Base-by-base conservation (phyloP, 2,329 filamentous ascomycete species). In the Colletotrichum gigasporum region DNA sequence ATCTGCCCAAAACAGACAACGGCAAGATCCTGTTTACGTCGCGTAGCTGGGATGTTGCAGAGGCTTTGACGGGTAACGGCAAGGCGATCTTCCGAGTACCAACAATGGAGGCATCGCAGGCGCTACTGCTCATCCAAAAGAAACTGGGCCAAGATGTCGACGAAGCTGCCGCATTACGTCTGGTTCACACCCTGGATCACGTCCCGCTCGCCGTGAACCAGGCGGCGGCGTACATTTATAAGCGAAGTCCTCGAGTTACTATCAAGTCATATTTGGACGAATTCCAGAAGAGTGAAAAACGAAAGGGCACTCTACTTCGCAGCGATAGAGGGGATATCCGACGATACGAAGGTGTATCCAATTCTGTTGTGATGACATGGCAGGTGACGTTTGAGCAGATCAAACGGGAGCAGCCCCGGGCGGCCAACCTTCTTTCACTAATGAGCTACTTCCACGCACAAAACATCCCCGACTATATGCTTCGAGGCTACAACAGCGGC, bases 161-260 rank as follows among this genome's bases (percentile, higher is more conserved):
- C 0, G 7, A 48, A 34, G 22, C 2, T 5, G 34, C 2, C 34
- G 50, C 50, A 3, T 28, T 41, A 55, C 0, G 54, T 67, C 10
- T 34, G 69, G 0, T 26, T 62, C 3, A 30, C 41, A 2, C 69
- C 75, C 63, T 79, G 0, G 75, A 76, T 3, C 62, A 71, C 18
- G 65, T 79, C 0, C 76, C 77, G 0, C 70, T 79, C 1, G 77
- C 77, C 0, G 39, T 79, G 0, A 73, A 66, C 2, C 76, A 79
- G 44, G 77, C 75, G 7, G 70, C 75, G 0, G 73, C 75, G 0
- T 79, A 76, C 12, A 78, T 79, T 0, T 74, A 76, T 4, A 71
- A n/a, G 6, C 70, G 76, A 22, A 63, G 76, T 0, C 35, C 14
- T 16, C 45, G 18, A 0, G 74, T 75, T 6, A 50, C 69, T 0